A percentile compares a stretch with the other conserved stretches of the same genome.
These are phyloP conservation scores for Thielaviopsis populi DNA, from an alignment of 2,329 filamentous ascomycete species.

Conservation along the genomic window DNA sequence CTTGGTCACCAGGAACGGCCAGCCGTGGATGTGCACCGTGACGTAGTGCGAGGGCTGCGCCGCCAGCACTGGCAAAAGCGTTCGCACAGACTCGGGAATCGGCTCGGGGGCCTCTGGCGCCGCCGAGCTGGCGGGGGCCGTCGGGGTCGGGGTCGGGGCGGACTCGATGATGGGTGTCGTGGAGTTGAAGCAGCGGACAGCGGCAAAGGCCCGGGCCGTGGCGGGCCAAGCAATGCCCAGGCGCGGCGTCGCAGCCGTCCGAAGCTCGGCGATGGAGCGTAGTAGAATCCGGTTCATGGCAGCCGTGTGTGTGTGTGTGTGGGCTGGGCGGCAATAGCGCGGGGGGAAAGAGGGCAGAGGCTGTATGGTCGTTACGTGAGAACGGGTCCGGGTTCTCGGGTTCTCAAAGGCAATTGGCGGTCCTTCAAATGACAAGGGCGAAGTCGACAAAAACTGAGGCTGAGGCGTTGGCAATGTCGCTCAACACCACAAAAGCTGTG, in stretches of 20 bases:
- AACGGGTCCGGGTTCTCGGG: too few relatives aligned
- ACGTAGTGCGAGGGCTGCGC: constrained; percentile 65
- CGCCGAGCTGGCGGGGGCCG: constrained; percentile 22
- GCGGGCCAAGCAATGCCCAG: constrained; percentile 24
- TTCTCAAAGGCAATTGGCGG: not conserved
- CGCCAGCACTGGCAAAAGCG: constrained; percentile 54
- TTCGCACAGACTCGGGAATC: constrained; percentile 36
- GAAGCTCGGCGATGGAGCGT: constrained; percentile 48
- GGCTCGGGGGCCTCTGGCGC: constrained; percentile 36
- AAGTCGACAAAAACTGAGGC: not conserved
- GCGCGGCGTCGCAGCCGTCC: constrained; percentile 25
- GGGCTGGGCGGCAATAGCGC: not conserved
- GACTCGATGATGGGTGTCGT: constrained; percentile 13
- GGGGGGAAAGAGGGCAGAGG: not conserved
- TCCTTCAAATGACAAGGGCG: not conserved
- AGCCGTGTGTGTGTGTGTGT: too few relatives aligned
- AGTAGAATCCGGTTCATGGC: constrained; percentile 45
- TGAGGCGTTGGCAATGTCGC: not conserved
- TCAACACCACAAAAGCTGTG: not conserved
- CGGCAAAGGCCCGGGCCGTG: constrained; percentile 33
- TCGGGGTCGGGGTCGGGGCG: constrained; percentile 24
- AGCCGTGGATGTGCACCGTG: constrained; percentile 63
- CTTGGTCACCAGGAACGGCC: constrained; percentile 62
- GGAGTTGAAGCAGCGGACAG: constrained; percentile 27
- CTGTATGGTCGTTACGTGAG: not conserved